These are phyloP conservation scores for Phaeotremella fagi DNA, from an alignment of 768 basidiomycete genomes.

Conservation along the genomic window DNA sequence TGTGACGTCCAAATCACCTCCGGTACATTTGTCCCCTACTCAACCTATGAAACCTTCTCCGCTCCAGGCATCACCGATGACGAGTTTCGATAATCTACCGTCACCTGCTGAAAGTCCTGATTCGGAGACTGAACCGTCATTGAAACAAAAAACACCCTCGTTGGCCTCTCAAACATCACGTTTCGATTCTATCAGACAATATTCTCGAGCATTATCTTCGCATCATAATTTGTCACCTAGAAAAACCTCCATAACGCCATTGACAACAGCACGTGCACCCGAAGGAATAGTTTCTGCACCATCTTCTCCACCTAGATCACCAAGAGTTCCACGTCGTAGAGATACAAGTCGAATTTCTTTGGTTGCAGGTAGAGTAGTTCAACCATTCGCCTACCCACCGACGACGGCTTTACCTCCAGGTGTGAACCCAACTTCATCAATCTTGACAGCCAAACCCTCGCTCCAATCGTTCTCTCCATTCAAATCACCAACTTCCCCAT, in stretches of 20 bases:
- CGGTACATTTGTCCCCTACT: conserved; percentile 11
- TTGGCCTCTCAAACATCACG: conserved; percentile 6
- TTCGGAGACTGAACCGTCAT: background rate
- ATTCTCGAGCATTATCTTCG: conserved; percentile 22
- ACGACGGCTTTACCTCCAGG: conserved; percentile 39
- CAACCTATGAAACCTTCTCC: conserved; percentile 35
- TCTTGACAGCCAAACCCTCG: conserved; percentile 22
- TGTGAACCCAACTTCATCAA: conserved; percentile 4
- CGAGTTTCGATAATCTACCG: conserved; percentile 7
- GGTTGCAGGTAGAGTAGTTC: conserved; percentile 43
- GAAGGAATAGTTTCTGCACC: background rate
- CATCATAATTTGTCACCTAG: conserved; percentile 7
- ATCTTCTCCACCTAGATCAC: conserved; percentile 24
- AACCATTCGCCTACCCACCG: conserved; percentile 43
- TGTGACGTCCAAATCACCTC: background rate
- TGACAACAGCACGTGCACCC: too few species aligned
- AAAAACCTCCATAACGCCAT: background rate
- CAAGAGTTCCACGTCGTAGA: conserved; percentile 31
- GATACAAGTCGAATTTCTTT: conserved; percentile 37
- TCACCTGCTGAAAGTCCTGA: conserved; percentile 16
- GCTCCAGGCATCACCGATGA: conserved; percentile 29
- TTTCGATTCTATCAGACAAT: conserved; percentile 33
- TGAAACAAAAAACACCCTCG: background rate
- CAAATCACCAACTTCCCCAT: conserved; percentile 20
- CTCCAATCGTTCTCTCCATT: conserved; percentile 46